phyloP scores from a whole-genome alignment of 2,329 filamentous ascomycete species.

The Fusarium paranaense region DNA sequence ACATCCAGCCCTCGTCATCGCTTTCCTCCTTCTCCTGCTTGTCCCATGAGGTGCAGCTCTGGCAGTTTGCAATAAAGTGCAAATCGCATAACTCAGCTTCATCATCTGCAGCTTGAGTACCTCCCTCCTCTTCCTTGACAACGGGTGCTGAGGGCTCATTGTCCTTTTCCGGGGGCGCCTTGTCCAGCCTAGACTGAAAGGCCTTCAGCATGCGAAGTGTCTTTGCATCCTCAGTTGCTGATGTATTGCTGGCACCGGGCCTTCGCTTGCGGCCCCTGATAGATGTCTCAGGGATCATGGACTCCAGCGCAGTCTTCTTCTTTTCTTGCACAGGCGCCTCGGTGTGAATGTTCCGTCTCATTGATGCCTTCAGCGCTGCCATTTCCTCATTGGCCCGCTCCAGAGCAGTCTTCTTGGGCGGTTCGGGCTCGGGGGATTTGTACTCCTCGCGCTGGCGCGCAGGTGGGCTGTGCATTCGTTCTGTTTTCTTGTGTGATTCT shows the following conservation, averaged over 20 bases:
- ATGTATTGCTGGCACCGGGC: conserved; percentile 64
- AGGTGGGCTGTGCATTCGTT: conserved; percentile 26
- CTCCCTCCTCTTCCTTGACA: conserved; percentile 42
- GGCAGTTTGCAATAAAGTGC: conserved; percentile 95
- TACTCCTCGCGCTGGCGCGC: conserved; percentile 27
- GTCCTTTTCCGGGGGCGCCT: conserved; percentile 56
- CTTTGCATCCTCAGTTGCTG: conserved; percentile 69
- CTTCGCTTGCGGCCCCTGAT: conserved; percentile 77
- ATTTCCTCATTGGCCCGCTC: conserved; percentile 84
- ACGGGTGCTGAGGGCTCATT: conserved; percentile 17
- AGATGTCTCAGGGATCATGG: conserved; percentile 79
- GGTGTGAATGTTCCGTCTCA: conserved; percentile 73
- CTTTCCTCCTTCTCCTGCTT: conserved; percentile 69
- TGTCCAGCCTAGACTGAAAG: conserved; percentile 83
- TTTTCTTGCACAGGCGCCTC: conserved; percentile 64
- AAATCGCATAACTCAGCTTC: conserved; percentile 87
- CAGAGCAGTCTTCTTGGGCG: conserved; percentile 63
- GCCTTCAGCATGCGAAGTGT: conserved; percentile 79
- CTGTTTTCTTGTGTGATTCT: conserved; percentile 13
- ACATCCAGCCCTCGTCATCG: conserved; percentile 83
- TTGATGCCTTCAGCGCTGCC: conserved; percentile 82
- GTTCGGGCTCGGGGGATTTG: conserved; percentile 43
- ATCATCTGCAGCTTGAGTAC: conserved; percentile 59
- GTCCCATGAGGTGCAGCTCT: conserved; percentile 91
- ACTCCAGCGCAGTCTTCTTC: conserved; percentile 76